phyloP scores from a whole-genome alignment of 225 moss, liverwort and hornwort species.

The Pseudisothecium myosuroides region DNA sequence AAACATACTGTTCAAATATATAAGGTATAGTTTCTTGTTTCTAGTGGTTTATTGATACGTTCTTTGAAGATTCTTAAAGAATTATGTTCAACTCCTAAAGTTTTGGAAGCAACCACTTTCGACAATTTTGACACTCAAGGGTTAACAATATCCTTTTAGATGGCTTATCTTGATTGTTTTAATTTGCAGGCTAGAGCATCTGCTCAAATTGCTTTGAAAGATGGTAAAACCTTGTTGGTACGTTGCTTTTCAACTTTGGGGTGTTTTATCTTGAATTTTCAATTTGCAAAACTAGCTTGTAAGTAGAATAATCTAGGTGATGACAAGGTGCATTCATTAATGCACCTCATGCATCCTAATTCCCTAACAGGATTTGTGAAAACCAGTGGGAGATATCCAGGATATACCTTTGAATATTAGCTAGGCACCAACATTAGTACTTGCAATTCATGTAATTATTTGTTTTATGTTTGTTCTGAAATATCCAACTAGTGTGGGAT shows the following conservation, averaged over 20 bases:
- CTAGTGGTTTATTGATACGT: neutral
- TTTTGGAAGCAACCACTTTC: neutral
- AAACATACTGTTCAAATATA: neutral
- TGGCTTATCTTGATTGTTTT: neutral
- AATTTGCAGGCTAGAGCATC: slow-evolving; percentile 49
- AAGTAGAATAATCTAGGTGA: neutral
- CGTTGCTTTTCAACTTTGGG: neutral
- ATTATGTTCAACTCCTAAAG: neutral
- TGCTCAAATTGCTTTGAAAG: slow-evolving; percentile 61
- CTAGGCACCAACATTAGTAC: neutral
- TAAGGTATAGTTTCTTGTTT: neutral
- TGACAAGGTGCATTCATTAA: neutral
- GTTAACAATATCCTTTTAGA: neutral
- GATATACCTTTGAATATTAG: neutral
- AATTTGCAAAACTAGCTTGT: neutral
- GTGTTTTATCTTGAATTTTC: neutral
- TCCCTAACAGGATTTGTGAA: neutral
- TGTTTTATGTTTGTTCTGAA: neutral
- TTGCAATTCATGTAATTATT: neutral
- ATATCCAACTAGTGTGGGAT: neutral
- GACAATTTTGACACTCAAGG: neutral
- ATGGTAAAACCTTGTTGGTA: slow-evolving; percentile 80
- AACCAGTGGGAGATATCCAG: too few species aligned
- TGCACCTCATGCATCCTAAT: neutral
- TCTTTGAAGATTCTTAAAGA: neutral